Evolutionary conservation across 2,329 filamentous ascomycete genomes (phyloP), one percentile per base, ranked within the genome.

Genomic region (Cryphonectria nitschkei): DNA sequence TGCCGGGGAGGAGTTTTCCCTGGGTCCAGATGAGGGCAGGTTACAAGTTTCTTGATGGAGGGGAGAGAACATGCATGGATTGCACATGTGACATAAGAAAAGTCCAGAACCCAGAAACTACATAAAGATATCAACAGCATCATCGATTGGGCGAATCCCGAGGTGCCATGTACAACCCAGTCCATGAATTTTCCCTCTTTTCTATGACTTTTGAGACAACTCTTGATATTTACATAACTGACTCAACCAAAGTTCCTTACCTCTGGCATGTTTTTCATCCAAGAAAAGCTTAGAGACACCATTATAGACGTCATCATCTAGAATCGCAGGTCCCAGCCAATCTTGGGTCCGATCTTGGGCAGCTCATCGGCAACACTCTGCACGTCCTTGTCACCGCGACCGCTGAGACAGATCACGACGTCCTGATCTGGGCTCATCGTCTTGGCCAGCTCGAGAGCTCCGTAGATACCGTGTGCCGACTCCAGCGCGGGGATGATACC

Each of bases 401-500:
- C 96, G 78, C 93, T 97, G 52, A 99, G 81, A 82, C 95, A 98
- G 74, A 99, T 95, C 72, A 99, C 95, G 39, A 99, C 84, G 78
- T 98, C 94, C 83, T 98, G 84, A 67, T 89, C 94, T 84, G 94
- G 93, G 75, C 87, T 87, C 93, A 98, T 95, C 70, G 91, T 93
- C 89, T 97, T 98, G 73, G 95, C 95, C 71, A 98, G 83, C 83
- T 98, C 89, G 71, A 98, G 84, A 14, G 93, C 95, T 19, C 95
- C 96, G 76, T 88, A 98, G 77, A 99, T 90, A 34, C 95, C 96
- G 84, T 99, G 96, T 0, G 94, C 93, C 9, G 93, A 93, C 85
- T 99, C 96, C 54, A 99, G 86, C 1, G 96, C 96, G 1, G 96
- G 96, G 74, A 99, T 98, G 80, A 99, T 98, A 74, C 96, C 96